A percentile compares a stretch with the other conserved stretches of the same genome.
Conservation (phyloP, 148 eudicot genomes). For the Linanthus parryae region DNA sequence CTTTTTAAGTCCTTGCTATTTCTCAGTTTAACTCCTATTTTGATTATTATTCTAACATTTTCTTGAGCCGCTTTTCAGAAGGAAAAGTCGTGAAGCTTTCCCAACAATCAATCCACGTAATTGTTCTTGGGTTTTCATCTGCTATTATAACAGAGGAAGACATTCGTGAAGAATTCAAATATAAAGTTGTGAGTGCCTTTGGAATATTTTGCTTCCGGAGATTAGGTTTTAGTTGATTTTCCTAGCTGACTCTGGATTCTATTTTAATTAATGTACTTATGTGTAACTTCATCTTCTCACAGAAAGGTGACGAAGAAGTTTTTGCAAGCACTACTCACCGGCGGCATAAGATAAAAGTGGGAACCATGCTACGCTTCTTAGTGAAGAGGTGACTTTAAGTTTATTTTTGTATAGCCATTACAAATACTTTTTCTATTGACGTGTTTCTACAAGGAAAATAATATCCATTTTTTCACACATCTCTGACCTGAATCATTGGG, state of each 20-base stretch:
- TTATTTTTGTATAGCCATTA: not conserved
- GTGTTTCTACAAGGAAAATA: too few species aligned
- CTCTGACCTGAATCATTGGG: too few species aligned
- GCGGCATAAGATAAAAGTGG: conserved; percentile 68
- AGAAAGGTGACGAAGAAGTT: conserved; percentile 57
- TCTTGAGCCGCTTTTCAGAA: conserved; percentile 34
- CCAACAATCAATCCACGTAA: conserved; percentile 64
- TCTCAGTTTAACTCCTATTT: too few species aligned
- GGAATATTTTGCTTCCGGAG: not conserved
- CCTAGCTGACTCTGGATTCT: not conserved
- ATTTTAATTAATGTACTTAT: not conserved
- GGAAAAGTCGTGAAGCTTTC: conserved; percentile 84
- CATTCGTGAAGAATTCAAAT: conserved; percentile 67
- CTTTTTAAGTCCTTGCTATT: too few species aligned
- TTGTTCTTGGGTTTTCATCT: conserved; percentile 90
- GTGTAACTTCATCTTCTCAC: conserved; percentile 21
- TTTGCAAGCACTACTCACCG: conserved; percentile 50
- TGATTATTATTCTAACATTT: not conserved
- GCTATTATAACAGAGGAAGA: conserved; percentile 65
- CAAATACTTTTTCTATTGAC: not conserved
- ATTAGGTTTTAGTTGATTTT: not conserved
- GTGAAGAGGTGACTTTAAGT: conserved; percentile 55
- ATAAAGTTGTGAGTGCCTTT: conserved; percentile 45
- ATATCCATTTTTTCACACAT: too few species aligned
- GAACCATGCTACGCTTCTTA: conserved; percentile 52